Conservation (phyloP, 2,329 filamentous ascomycete genomes). For the Neonectria ditissima region DNA sequence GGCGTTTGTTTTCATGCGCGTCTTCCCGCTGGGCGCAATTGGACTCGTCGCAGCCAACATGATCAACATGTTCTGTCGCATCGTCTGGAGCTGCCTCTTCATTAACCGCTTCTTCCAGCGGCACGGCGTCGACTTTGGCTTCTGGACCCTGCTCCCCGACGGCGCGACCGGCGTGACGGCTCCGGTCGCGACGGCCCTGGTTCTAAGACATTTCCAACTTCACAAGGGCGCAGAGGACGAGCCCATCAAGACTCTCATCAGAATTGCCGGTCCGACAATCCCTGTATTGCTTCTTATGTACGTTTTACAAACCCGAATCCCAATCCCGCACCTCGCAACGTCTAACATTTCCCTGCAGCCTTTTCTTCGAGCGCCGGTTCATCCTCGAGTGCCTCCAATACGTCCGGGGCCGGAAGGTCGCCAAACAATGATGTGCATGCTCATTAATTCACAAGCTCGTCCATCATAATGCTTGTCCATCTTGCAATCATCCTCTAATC, state of each 20-base stretch:
- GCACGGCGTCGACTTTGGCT: slow-evolving; percentile 52
- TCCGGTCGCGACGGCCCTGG: slow-evolving; percentile 44
- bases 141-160: slow-evolving; percentile 45
- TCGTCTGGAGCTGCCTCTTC: slow-evolving; percentile 82
- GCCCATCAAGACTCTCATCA: slow-evolving; percentile 55
- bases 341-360: slow-evolving; percentile 52
- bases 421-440: slow-evolving; percentile 44
- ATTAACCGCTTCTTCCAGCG: slow-evolving; percentile 72
- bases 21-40: slow-evolving; percentile 76
- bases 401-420: slow-evolving; percentile 50
- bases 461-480: neutral
- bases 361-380: slow-evolving; percentile 66
- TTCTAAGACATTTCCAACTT: slow-evolving; percentile 45
- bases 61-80: slow-evolving; percentile 89
- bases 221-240: slow-evolving; percentile 38
- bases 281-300: slow-evolving; percentile 70
- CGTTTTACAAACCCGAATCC: slow-evolving; percentile 55
- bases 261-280: slow-evolving; percentile 62
- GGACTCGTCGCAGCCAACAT: slow-evolving; percentile 89
- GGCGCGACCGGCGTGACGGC: slow-evolving; percentile 39
- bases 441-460: neutral
- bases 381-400: slow-evolving; percentile 63
- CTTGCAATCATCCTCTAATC: slow-evolving; percentile 60
- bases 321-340: slow-evolving; percentile 40
- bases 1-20: slow-evolving; percentile 79